Base-by-base conservation (phyloP, 352 stramenopile genomes). In the Pythium phragmitis region DNA sequence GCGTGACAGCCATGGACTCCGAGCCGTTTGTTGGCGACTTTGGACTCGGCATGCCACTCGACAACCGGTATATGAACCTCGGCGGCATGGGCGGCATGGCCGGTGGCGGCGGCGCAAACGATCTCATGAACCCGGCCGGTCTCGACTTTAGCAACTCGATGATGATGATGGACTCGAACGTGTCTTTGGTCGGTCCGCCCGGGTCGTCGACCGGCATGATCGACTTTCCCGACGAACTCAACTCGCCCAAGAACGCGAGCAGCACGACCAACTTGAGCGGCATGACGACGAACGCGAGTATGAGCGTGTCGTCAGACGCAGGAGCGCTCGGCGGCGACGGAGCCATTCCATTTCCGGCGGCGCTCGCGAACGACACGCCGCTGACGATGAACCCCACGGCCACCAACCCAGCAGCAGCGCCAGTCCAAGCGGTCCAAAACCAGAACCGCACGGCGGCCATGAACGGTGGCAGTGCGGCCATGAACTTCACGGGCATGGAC, bases 171-270 rank as follows among this genome's bases (percentile, higher is more conserved):
- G 62, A 68, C 36, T 46, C 66, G 12, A 68, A 60, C 61, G 19
- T 57, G 39, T 57, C 50, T 13, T 11, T 62, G 36, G 33, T 70
- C 39, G 67, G 67, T 17, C 57, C 67, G n/a, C 58, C 67, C 1
- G 67, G 67, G 23, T 74, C 67, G 21, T 69, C 67, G 11, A 75
- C 75, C 5, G 86, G 78, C 4, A 86, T 93, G 63, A 93, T 95
- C 37, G 87, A 94, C 56, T 94, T 95, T 60, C 87, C 87, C 0
- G 87, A 92, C 37, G 87, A 95, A 52, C 74, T 95, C n/a, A 91
- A 95, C 54, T 91, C 86, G 43, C 81, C 85, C 28, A 85, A 75
- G 58, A 74, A 60, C 43, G 68, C 5, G 14, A 60, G 28, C 39
- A 57, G 28, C 47, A 34, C 34, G 34, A 6, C 34, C 7, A 13